phyloP scores from a whole-genome alignment of 1,284 basidiomycete genomes.

The Flammula alnicola region DNA sequence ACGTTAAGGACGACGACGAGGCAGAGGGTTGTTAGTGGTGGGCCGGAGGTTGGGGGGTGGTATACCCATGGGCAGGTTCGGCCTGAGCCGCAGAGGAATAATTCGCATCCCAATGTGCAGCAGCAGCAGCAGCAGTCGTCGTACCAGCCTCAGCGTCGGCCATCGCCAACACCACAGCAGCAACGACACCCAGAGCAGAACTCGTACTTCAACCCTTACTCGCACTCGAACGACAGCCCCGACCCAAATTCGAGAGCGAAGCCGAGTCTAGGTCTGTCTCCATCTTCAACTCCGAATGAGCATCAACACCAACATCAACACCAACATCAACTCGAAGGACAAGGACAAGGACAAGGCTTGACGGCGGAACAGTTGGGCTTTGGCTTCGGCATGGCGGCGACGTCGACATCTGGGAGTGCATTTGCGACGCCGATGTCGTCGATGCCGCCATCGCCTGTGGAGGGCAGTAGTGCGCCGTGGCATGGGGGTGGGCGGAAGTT shows the following conservation, averaged over 20 bases:
- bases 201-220: no score
- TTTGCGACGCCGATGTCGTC: constrained; percentile 21
- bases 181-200: no score
- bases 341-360: no score
- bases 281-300: no score
- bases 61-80: not conserved
- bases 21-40: constrained; percentile 11
- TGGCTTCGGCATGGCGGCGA: not conserved
- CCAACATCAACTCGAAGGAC: no score
- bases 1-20: constrained; percentile 4
- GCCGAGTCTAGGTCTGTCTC: no score
- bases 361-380: no score
- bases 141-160: not conserved
- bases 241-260: no score
- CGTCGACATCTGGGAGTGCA: constrained; percentile 1
- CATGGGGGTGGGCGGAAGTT: constrained; percentile 1
- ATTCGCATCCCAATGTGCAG: not conserved
- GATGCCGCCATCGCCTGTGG: constrained; percentile 23
- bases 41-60: constrained; percentile 9
- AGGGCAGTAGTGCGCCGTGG: constrained; percentile 4
- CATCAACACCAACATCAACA: no score
- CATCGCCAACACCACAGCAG: constrained; percentile 1
- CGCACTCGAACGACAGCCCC: no score
- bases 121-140: not conserved
- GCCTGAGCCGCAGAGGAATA: not conserved